Evolutionary conservation across 139 green algal species (phyloP).

Genomic region (Chlamydomonas asymmetrica): DNA sequence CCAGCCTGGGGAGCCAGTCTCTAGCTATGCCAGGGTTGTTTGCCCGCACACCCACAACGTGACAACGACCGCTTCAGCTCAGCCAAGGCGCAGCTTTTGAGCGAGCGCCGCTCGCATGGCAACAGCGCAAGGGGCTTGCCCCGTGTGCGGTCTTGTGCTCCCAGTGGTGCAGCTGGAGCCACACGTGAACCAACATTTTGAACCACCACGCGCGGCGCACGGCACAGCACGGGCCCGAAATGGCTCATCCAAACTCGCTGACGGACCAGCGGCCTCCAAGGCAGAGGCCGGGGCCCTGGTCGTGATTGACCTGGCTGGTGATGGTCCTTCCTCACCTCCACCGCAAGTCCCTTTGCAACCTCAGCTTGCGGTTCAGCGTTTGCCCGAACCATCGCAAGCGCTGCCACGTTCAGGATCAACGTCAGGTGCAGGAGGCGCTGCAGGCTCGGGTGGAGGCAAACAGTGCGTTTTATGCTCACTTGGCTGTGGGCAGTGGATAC

Average conservation of each 20-base stretch:
- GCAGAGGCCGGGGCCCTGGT: neutral
- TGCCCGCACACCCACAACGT: no score
- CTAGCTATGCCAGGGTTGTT: no score
- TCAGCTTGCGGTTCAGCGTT: no score
- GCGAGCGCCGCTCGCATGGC: no score
- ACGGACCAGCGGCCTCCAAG: neutral
- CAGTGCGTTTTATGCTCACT: slow-evolving; percentile 7
- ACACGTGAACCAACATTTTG: slow-evolving; percentile 18
- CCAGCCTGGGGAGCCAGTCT: no score
- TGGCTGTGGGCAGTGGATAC: slow-evolving; percentile 26
- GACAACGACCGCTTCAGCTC: no score
- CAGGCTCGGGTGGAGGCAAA: neutral
- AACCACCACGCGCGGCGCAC: neutral
- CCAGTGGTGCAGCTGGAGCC: neutral
- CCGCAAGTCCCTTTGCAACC: neutral
- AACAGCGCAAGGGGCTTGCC: no score
- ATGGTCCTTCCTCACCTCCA: neutral
- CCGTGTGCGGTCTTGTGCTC: no score
- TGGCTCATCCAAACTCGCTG: no score
- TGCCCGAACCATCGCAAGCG: neutral
- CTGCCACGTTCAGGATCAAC: neutral
- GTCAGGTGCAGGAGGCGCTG: neutral
- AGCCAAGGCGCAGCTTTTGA: no score
- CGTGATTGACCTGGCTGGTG: neutral
- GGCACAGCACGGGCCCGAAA: neutral